These are phyloP conservation scores for Debaryomycetaceae sp. DNA, from an alignment of 1,139 yeast genomes.

Conservation along the genomic window DNA sequence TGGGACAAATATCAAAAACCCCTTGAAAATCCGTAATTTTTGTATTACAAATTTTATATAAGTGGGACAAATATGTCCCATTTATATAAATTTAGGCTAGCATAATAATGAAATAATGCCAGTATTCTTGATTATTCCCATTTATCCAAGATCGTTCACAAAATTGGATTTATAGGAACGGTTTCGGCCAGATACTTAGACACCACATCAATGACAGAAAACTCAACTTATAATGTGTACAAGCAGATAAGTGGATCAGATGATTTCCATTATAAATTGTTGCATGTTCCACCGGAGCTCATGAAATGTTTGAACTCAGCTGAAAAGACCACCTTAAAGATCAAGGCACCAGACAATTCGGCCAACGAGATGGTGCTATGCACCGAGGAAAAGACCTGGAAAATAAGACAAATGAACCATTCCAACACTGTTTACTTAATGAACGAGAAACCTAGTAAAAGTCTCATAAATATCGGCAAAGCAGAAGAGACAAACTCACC, in stretches of 20 bases:
- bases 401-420: slow-evolving; percentile 76
- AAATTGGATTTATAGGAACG: too few species aligned
- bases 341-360: slow-evolving; percentile 44
- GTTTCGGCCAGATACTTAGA: too few species aligned
- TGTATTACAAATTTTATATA: neutral
- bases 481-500: slow-evolving; percentile 6
- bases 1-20: neutral
- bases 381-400: slow-evolving; percentile 56
- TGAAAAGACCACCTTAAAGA: slow-evolving; percentile 27
- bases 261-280: slow-evolving; percentile 44
- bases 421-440: slow-evolving; percentile 72
- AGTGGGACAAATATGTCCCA: slow-evolving; percentile 2
- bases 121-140: too few species aligned
- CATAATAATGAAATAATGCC: too few species aligned
- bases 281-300: slow-evolving; percentile 61
- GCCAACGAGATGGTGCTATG: slow-evolving; percentile 58
- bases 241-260: slow-evolving; percentile 22
- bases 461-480: slow-evolving; percentile 22
- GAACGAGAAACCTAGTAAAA: slow-evolving; percentile 8
- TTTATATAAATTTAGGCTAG: neutral
- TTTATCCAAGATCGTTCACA: too few species aligned
- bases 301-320: slow-evolving; percentile 34
- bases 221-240: slow-evolving; percentile 15
- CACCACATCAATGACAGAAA: slow-evolving; percentile 1
- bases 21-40: neutral